Evolutionary conservation across 1,139 yeast genomes (phyloP), one percentile per base, ranked within the genome.

Genomic region (Blastobotrys illinoisensis): DNA sequence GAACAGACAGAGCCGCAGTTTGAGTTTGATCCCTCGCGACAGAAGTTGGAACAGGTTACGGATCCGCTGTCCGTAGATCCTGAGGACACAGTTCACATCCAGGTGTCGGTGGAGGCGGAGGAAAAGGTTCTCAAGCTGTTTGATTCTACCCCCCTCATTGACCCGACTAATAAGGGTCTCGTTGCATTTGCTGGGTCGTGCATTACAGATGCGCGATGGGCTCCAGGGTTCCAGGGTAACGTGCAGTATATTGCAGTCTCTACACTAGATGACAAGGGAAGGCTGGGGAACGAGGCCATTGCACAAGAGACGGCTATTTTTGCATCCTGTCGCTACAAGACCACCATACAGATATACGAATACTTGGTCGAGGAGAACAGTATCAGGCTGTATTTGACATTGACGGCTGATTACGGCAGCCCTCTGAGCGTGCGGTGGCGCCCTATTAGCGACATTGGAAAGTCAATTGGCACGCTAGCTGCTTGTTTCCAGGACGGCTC

Each of bases 401-500:
- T 78, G 59, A 56, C 76, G 56, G 71, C 82, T 72, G 56, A 70
- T 2, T 75, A 77, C 64, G 95, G 95, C 1, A 80, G 80, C 1
- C 73, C 81, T 1, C 70, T 78, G 58, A 72, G 77, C 52, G 62
- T 87, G 55, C 73, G 74, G 50, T 84, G 88, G 87, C 73, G 77
- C 36, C 75, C 75, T 11, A 64, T 71, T 2, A 59, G 48, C 43
- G 40, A 44, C 9, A 43, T 70, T 6, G 54, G 64, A 5, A 66
- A 63, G 9, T 62, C 63, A 0, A 57, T 71, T 1, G 72, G 83
- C 9, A 67, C 80, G 0, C 62, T 86, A 16, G 79, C 79, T 1
- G 84, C 83, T 14, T 74, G 78, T 0, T 83, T 81, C 61, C 82
- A 82, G 47, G 88, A 85, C 66, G 95, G 95, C 0, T 68, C 74